These are phyloP conservation scores for Oxytropis ochrocephala DNA, from an alignment of 306 rosid species.

Conservation along the genomic window DNA sequence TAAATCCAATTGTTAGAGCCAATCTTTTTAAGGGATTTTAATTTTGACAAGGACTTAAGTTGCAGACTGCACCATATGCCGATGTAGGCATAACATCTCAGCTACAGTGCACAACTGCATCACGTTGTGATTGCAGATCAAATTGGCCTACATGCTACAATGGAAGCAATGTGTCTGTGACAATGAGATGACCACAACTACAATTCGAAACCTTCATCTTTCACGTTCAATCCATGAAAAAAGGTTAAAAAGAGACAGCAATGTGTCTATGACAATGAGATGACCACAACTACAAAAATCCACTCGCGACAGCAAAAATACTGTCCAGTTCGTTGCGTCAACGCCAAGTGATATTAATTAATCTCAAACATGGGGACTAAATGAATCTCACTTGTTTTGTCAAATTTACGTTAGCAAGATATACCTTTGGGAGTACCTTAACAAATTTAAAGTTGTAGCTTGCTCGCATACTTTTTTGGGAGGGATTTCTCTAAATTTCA, in stretches of 20 bases:
- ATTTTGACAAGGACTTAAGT: neutral
- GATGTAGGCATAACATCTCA: neutral
- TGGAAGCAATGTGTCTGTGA: neutral
- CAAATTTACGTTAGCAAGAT: neutral
- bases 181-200: neutral
- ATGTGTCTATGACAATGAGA: neutral
- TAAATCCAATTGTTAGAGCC: neutral
- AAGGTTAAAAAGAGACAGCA: no score
- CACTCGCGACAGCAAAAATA: neutral
- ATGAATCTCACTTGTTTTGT: neutral
- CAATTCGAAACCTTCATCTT: neutral
- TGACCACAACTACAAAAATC: neutral
- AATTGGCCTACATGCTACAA: neutral
- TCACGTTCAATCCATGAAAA: neutral
- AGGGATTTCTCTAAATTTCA: no score
- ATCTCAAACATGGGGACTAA: no score
- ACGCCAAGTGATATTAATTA: no score
- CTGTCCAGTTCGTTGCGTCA: no score
- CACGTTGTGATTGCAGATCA: neutral
- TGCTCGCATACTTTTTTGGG: neutral
- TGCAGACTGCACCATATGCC: neutral
- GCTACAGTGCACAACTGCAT: neutral
- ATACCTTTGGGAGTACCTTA: neutral
- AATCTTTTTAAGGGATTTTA: neutral
- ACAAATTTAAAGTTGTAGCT: neutral